Base-by-base conservation (phyloP, 2,329 filamentous ascomycete species). In the Nothophoma quercina region DNA sequence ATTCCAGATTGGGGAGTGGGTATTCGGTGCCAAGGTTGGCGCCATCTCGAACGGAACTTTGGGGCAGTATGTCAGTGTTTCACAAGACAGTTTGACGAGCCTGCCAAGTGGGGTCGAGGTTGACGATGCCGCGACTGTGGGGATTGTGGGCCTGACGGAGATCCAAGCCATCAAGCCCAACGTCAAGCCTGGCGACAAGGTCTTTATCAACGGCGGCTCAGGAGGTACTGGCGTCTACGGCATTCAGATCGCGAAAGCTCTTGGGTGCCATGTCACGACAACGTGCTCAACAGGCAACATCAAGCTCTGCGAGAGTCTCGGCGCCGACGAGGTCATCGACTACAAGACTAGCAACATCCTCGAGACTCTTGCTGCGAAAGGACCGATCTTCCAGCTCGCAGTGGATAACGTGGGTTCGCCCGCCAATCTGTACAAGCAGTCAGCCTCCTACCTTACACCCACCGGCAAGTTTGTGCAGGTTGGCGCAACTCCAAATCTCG, bases 141-240 rank as follows among this genome's bases (percentile, higher is more conserved):
- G 72, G 4, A 62, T 73, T 12, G 73, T 70, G 16, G 77, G 71
- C 1, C 48, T 77, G 21, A 77, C 75, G 2, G 76, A 75, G 15
- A 75, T 70, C 40, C 74, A 78, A 56, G 65, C 64, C 18, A 58
- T 79, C 19, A 59, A 61, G 5, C 71, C 72, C 0, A 64, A 74
- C 30, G 70, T 72, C n/a, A 75, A 74, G 51, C 50, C 59, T 5
- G 76, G 75, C 6, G 78, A 83, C 43, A 81, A 78, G 60, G 77
- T 89, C 7, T 84, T 88, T 62, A 81, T 88, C 68, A 88, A 88
- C 58, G 86, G 85, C 10, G 85, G 85, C 0, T 84, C 80, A 5
- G 87, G 87, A 8, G 86, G 86, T 0, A 81, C 78, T 1, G 87
- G 87, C 0, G 78, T 80, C 0, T 87, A 80, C 51, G 81, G 78